These are phyloP conservation scores for Elsinoe batatas DNA, from an alignment of 2,329 filamentous ascomycete species.

Conservation along the genomic window DNA sequence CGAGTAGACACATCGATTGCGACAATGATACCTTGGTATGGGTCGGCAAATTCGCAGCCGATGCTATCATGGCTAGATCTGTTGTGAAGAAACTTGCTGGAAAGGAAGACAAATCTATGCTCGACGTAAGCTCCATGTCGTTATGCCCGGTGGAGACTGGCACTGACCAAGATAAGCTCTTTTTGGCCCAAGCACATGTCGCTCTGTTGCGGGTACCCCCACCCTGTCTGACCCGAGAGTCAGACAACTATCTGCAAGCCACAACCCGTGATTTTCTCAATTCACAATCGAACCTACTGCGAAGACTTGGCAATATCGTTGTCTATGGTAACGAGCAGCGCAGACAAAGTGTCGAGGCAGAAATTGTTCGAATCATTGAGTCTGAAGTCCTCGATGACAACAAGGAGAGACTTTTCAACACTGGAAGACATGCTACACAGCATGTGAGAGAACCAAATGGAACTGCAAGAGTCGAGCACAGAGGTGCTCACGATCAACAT, in stretches of 20 bases:
- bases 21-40: background rate
- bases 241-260: background rate
- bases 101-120: background rate
- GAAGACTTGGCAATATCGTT: background rate
- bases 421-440: background rate
- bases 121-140: background rate
- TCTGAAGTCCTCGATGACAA: background rate
- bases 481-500: background rate
- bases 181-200: background rate
- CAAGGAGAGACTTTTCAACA: background rate
- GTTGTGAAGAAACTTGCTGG: background rate
- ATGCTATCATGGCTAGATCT: background rate
- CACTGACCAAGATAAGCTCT: background rate
- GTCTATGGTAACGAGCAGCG: background rate
- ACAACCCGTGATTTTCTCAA: background rate
- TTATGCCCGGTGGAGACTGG: background rate
- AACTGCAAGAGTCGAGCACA: too few species aligned
- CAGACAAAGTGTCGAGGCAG: background rate
- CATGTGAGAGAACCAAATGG: background rate
- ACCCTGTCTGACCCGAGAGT: background rate
- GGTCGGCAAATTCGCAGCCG: background rate
- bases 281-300: background rate
- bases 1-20: background rate
- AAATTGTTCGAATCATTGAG: background rate
- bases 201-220: background rate